Percentiles rank a stretch among this genome's conserved stretches.
phyloP scores from a whole-genome alignment of 1,284 basidiomycete genomes.

The Volvariella volvacea region DNA sequence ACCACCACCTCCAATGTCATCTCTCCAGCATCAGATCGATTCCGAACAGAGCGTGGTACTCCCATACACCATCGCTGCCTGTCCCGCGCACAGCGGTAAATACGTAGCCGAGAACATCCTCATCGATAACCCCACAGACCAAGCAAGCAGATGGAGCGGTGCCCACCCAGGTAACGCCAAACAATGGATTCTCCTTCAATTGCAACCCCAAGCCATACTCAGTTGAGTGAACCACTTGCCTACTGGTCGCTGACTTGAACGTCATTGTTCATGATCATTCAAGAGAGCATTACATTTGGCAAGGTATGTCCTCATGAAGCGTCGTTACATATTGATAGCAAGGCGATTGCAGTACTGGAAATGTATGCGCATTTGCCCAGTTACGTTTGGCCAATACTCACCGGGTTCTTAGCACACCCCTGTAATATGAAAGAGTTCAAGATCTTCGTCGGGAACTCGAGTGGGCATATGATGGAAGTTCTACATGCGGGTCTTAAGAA shows the following conservation, averaged over 20 bases:
- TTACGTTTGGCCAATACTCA: not conserved
- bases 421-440: slow-evolving; percentile 82
- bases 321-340: slow-evolving; percentile 2
- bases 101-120: slow-evolving; percentile 67
- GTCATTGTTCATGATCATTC: not conserved
- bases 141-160: slow-evolving; percentile 67
- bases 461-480: slow-evolving; percentile 58
- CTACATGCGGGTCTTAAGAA: slow-evolving; percentile 60
- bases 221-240: slow-evolving; percentile 42
- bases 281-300: slow-evolving; percentile 71
- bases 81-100: slow-evolving; percentile 62
- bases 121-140: slow-evolving; percentile 55
- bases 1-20: too few relatives aligned
- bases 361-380: slow-evolving; percentile 3
- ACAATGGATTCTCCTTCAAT: slow-evolving; percentile 66
- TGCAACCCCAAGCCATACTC: slow-evolving; percentile 52
- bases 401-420: slow-evolving; percentile 49
- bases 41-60: slow-evolving; percentile 17
- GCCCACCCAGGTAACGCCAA: slow-evolving; percentile 48
- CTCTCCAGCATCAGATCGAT: too few relatives aligned
- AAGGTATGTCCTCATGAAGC: slow-evolving; percentile 44
- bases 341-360: slow-evolving; percentile 38
- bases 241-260: slow-evolving; percentile 3
- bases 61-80: slow-evolving; percentile 48
- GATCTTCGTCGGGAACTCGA: slow-evolving; percentile 55